Evolutionary conservation across 2,329 filamentous ascomycete genomes (phyloP), one percentile per base, ranked within the genome.

Genomic region (Pyrenochaeta sp.): DNA sequence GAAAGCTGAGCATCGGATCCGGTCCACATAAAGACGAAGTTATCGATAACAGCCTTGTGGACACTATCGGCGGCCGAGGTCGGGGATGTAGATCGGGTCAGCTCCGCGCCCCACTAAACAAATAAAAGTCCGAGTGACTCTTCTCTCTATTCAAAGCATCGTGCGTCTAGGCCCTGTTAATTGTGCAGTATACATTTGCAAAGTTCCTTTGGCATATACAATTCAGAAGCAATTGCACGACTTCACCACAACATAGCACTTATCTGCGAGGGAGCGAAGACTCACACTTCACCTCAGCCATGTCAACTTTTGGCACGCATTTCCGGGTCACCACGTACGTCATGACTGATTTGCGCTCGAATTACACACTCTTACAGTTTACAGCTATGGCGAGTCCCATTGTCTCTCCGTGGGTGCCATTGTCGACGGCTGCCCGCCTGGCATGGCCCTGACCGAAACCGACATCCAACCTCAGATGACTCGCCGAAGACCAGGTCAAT

Each of bases 381-480:
- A 45, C 74, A 87, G 86, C 72, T 91, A 91, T 80, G 90, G 90
- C 75, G 90, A 93, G 78, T 96, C 91, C 51, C 94, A 97, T 80
- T 96, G 94, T 81, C 89, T 88, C 70, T 94, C 90, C 29, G 92
- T 98, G 69, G 93, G 92, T 72, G 96, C 91, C 81, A 97, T 98
- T 70, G 89, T 98, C 78, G 94, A 98, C 75, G 92, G 92, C 67
- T 90, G 87, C 72, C 95, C 94, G 31, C 93, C 95, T 12, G 91
- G 91, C 68, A 89, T 98, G 83, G 81, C 88, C 68, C 87, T 98
- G 75, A 90, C 86, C 58, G 93, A 97, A 78, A 83, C 81, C 49
- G 91, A 96, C 72, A 96, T 98, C 73, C 94, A 99, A 79, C 92
- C 92, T 43, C 92, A 97, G 79, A 91, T 98, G 86, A 96, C 90